These are phyloP conservation scores for Croton setiger DNA, from an alignment of 441 rosid genomes.

Conservation along the genomic window DNA sequence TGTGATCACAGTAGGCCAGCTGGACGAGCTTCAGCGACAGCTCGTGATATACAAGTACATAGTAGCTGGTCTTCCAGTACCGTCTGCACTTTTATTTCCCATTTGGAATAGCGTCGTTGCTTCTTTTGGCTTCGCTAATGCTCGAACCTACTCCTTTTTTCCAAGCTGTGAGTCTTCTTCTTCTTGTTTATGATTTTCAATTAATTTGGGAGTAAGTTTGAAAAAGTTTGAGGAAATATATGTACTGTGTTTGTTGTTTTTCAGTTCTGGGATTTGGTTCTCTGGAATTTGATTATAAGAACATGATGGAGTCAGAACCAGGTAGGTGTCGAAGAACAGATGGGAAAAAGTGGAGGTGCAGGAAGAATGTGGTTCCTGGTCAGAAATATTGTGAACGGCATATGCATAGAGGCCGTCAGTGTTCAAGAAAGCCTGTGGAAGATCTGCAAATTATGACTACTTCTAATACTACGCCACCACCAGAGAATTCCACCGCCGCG, in stretches of 20 bases:
- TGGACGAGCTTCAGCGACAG: slow-evolving; percentile 53
- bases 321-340: slow-evolving; percentile 82
- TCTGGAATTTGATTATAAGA: slow-evolving; percentile 27
- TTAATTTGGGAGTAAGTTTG: too few species aligned
- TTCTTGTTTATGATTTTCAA: neutral
- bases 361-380: slow-evolving; percentile 40
- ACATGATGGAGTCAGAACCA: slow-evolving; percentile 46
- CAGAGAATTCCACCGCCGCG: slow-evolving; percentile 10
- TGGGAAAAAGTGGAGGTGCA: slow-evolving; percentile 84
- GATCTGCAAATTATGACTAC: slow-evolving; percentile 28
- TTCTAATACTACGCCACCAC: slow-evolving; percentile 15
- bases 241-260: neutral
- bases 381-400: slow-evolving; percentile 73
- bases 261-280: slow-evolving; percentile 34
- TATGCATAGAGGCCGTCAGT: slow-evolving; percentile 66
- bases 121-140: slow-evolving; percentile 25
- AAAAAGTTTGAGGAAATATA: neutral
- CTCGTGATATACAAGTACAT: slow-evolving; percentile 44
- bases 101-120: slow-evolving; percentile 39
- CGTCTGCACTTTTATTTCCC: slow-evolving; percentile 44
- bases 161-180: slow-evolving; percentile 17
- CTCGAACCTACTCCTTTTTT: slow-evolving; percentile 18
- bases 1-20: slow-evolving; percentile 45
- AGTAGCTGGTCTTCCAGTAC: slow-evolving; percentile 49
- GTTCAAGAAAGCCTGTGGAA: slow-evolving; percentile 95